These are phyloP conservation scores for Agastache rugosa DNA, from an alignment of 257 asterid species.

Conservation along the genomic window DNA sequence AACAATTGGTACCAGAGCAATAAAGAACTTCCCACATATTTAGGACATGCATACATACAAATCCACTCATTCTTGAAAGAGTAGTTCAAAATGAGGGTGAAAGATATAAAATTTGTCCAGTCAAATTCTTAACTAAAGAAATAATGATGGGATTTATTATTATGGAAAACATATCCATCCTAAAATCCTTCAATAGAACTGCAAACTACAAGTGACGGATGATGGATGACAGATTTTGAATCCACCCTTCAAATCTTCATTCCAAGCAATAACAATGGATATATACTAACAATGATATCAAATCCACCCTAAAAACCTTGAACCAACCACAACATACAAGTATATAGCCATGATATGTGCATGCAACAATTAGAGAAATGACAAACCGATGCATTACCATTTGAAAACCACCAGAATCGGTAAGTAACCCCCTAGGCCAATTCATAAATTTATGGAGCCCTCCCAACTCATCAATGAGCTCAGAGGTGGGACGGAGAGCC, in stretches of 20 bases:
- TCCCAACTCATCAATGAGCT: constrained; percentile 94
- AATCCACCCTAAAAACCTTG: too few species aligned
- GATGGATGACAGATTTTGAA: too few species aligned
- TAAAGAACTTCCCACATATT: background rate
- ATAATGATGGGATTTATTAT: background rate
- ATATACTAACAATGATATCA: too few species aligned
- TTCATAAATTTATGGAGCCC: constrained; percentile 97
- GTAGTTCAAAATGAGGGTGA: background rate
- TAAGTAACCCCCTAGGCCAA: constrained; percentile 96
- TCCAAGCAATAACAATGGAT: too few species aligned
- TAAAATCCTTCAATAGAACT: background rate
- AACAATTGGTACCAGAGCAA: background rate
- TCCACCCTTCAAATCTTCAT: too few species aligned
- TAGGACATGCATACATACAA: constrained; percentile 5
- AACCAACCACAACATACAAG: background rate
- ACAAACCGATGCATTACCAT: constrained; percentile 60
- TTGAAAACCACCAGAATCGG: constrained; percentile 99
- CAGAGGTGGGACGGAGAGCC: constrained; percentile 97
- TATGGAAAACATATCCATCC: background rate
- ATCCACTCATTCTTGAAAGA: background rate
- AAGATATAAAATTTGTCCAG: too few species aligned
- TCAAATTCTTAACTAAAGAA: background rate
- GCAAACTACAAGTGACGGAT: too few species aligned
- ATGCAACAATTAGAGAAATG: constrained; percentile 17
- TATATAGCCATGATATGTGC: background rate